These are phyloP conservation scores for Oidiodendron maius DNA, from an alignment of 495 filamentous ascomycete species.

Conservation along the genomic window DNA sequence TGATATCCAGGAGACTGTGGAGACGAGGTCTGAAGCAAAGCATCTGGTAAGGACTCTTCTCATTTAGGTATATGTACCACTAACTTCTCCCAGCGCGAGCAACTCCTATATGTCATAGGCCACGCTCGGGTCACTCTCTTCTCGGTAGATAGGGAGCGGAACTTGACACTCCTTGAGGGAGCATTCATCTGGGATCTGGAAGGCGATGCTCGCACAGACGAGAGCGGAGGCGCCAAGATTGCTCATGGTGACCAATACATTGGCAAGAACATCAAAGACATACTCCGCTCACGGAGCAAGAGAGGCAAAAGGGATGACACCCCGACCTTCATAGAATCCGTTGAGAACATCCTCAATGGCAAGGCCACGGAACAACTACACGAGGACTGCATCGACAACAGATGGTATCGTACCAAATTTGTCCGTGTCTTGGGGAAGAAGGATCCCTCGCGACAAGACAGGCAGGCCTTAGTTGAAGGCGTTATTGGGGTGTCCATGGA, in stretches of 20 bases:
- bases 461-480: slow-evolving; percentile 47
- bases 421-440: slow-evolving; percentile 50
- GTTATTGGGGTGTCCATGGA: slow-evolving; percentile 66
- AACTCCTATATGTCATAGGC: slow-evolving; percentile 61
- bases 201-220: slow-evolving; percentile 16
- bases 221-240: slow-evolving; percentile 17
- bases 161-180: slow-evolving; percentile 58
- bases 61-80: no score
- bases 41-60: slow-evolving; percentile 27
- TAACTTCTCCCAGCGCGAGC: slow-evolving; percentile 33
- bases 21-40: slow-evolving; percentile 52
- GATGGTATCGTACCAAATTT: slow-evolving; percentile 61
- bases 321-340: slow-evolving; percentile 40
- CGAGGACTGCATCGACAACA: slow-evolving; percentile 36
- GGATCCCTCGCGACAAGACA: slow-evolving; percentile 35
- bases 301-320: slow-evolving; percentile 29
- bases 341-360: slow-evolving; percentile 53
- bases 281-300: slow-evolving; percentile 39
- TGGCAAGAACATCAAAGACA: slow-evolving; percentile 53
- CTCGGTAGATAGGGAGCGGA: slow-evolving; percentile 50
- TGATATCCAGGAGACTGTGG: slow-evolving; percentile 59
- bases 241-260: slow-evolving; percentile 32
- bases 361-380: slow-evolving; percentile 39
- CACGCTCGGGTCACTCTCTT: slow-evolving; percentile 65
- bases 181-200: slow-evolving; percentile 46